These are phyloP conservation scores for Trichoderma polysporum DNA, from an alignment of 2,329 filamentous ascomycete species.

Conservation along the genomic window DNA sequence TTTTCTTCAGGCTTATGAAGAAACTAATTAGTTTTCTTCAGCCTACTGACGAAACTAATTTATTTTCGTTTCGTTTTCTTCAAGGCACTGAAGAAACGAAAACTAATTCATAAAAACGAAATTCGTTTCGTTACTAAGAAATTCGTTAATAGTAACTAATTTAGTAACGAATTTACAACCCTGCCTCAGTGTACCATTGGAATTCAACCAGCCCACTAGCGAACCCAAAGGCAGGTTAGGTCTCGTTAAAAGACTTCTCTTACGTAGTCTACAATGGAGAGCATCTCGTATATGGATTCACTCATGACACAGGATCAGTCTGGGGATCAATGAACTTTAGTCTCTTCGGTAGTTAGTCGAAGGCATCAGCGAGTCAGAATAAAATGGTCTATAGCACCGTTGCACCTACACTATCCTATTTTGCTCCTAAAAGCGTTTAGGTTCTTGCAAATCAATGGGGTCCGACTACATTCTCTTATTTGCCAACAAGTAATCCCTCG, in stretches of 20 bases:
- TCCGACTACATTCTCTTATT: not conserved
- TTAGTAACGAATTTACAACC: too few relatives aligned
- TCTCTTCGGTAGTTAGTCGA: not conserved
- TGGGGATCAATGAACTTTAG: conserved; percentile 7
- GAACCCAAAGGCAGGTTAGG: conserved; percentile 1
- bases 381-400: not conserved
- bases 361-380: not conserved
- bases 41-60: too few relatives aligned
- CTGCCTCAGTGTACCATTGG: too few relatives aligned
- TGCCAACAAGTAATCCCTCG: not conserved
- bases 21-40: too few relatives aligned
- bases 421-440: not conserved
- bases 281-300: conserved; percentile 3
- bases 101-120: too few relatives aligned
- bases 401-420: not conserved
- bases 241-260: not conserved
- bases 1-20: too few relatives aligned
- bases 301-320: not conserved
- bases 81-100: too few relatives aligned
- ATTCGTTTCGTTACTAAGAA: too few relatives aligned
- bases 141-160: too few relatives aligned
- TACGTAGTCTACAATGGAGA: conserved; percentile 8
- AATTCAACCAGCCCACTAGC: not conserved
- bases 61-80: too few relatives aligned
- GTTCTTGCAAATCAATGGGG: conserved; percentile 11